Evolutionary conservation across 2,329 filamentous ascomycete genomes (phyloP), one percentile per base, ranked within the genome.

Genomic region (Sclerotiophoma versabilis): DNA sequence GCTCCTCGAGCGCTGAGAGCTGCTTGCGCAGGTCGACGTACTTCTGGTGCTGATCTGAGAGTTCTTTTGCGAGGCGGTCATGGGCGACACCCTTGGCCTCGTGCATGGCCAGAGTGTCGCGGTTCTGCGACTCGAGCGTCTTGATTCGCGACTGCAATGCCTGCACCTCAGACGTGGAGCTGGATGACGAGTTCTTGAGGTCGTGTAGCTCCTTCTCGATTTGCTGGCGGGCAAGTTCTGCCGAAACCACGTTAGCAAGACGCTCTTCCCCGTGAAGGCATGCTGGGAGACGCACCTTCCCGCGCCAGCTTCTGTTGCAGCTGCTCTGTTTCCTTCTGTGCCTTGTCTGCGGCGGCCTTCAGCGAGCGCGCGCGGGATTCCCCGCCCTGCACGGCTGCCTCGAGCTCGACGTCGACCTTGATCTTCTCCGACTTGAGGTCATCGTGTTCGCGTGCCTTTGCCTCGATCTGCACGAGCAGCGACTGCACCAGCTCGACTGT

Each of bases 31-130:
- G 83, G 60, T 92, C 87, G 46, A 96, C 81, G 36, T 90, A 91
- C 73, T 96, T 96, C 69, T 93, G 87, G 70, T 98, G 93, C 67
- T 96, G 92, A 45, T 89, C 85, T 33, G 92, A 88, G 17, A 99
- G 84, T 67, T 99, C 95, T 54, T 92, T 88, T 4, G 91, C 87
- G 2, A 99, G 83, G 56, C 87, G 87, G 63, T 96, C 91, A 71
- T 97, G 92, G 30, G 92, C 90, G 9, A 87, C 86, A 49, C 90
- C 91, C 76, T 97, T 97, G 15, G 91, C 89, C 70, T 98, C 93
- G 58, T 98, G 87, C 27, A 97, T 86, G 34, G 90, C 88, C 4
- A 98, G 79, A 12, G 92, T 93, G 60, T 97, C 93, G 58, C 95
- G 89, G 71, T 96, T 98, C 6, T 93, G 95, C 0, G 91, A 87